phyloP scores from a whole-genome alignment of 176 grass and related monocot species.

The Ampelocalamus luodianensis region DNA sequence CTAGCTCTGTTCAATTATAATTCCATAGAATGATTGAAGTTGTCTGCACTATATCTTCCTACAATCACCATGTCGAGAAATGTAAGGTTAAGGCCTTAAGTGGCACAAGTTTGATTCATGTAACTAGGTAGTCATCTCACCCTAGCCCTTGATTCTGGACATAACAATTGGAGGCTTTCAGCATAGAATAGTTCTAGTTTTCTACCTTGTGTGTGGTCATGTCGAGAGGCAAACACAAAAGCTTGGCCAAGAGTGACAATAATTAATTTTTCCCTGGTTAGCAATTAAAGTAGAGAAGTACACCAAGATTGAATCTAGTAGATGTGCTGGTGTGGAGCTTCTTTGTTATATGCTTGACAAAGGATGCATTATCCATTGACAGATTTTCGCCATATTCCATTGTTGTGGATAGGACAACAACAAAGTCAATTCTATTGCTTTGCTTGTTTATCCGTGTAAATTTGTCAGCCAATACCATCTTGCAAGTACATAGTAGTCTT shows the following conservation, averaged over 20 bases:
- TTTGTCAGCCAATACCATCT: background rate
- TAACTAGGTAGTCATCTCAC: background rate
- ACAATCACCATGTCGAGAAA: background rate
- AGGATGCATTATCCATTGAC: background rate
- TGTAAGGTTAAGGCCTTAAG: background rate
- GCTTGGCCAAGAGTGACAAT: background rate
- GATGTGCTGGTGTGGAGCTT: background rate
- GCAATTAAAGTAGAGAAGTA: background rate
- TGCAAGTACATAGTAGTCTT: background rate
- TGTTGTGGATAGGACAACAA: background rate
- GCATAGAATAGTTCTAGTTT: background rate
- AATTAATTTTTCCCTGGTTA: background rate
- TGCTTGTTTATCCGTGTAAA: background rate
- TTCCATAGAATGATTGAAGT: background rate
- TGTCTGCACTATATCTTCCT: background rate
- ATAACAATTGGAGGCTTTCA: background rate
- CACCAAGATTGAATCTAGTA: background rate
- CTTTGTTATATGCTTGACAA: background rate
- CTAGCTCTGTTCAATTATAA: background rate
- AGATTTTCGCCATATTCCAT: constrained; percentile 6
- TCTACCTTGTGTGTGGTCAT: background rate
- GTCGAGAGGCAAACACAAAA: background rate
- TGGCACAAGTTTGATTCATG: background rate
- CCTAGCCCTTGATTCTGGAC: background rate
- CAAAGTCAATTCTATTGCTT: background rate